Evolutionary conservation across 352 stramenopile species (phyloP).

Genomic region (Phytophthora hibernalis): DNA sequence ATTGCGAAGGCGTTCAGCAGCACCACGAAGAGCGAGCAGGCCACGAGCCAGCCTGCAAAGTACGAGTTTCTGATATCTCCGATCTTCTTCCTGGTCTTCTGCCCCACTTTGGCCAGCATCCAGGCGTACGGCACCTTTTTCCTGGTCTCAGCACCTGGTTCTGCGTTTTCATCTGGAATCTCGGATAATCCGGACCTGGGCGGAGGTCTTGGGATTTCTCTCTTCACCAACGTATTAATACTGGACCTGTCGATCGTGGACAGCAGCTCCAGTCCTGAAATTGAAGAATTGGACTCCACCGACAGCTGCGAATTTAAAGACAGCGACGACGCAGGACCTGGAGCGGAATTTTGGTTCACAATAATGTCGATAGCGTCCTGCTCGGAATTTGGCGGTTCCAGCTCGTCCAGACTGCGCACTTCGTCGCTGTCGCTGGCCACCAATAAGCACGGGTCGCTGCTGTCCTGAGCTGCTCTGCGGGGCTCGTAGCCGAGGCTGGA

Average conservation of each 20-base stretch:
- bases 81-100: constrained; percentile 38
- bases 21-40: constrained; percentile 58
- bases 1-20: constrained; percentile 53
- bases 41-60: constrained; percentile 74
- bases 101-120: constrained; percentile 37
- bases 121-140: constrained; percentile 30
- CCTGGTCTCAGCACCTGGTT: not conserved
- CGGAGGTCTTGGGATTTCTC: constrained; percentile 22
- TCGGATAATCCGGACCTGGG: constrained; percentile 9
- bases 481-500: constrained; percentile 27
- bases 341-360: constrained; percentile 5
- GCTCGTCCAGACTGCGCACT: constrained; percentile 31
- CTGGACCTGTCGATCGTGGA: constrained; percentile 18
- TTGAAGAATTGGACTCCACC: constrained; percentile 13
- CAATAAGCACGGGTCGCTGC: constrained; percentile 39
- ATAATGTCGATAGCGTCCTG: constrained; percentile 12
- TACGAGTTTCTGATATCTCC: constrained; percentile 74
- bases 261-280: constrained; percentile 22
- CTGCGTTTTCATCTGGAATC: constrained; percentile 2
- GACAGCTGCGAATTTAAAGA: constrained; percentile 6
- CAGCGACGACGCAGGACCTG: not conserved
- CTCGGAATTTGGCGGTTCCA: constrained; percentile 20
- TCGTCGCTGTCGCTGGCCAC: constrained; percentile 28
- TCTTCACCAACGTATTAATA: constrained; percentile 15
- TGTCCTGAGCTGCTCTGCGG: constrained; percentile 4